These are phyloP conservation scores for Phoenix dactylifera DNA, from an alignment of 176 grass and related monocot genomes.

Conservation along the genomic window DNA sequence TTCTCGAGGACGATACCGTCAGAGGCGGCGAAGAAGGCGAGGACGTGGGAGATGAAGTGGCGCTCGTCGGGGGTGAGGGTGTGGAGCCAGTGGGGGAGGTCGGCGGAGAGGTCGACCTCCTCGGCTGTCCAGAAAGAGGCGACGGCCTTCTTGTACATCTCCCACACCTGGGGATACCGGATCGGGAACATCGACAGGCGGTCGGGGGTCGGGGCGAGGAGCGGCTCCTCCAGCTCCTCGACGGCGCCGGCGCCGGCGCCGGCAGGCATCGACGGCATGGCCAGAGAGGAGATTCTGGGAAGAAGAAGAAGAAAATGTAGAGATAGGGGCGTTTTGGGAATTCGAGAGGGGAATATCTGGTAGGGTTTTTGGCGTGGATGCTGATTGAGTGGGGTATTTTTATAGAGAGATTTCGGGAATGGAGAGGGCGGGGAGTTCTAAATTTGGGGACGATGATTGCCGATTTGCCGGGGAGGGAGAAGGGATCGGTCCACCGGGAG, in stretches of 20 bases:
- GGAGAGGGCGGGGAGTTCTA: too few relatives aligned
- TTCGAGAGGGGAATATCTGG: too few relatives aligned
- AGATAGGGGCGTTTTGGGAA: too few relatives aligned
- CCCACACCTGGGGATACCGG: conserved; percentile 3
- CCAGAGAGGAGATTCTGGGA: too few relatives aligned
- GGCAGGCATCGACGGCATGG: conserved; percentile 2
- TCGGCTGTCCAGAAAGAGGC: conserved; percentile 16
- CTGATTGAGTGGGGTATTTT: too few relatives aligned
- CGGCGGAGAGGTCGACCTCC: conserved; percentile 11
- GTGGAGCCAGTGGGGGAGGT: conserved; percentile 3
- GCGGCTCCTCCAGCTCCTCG: conserved; percentile 4
- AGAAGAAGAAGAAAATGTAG: too few relatives aligned
- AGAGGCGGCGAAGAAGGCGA: conserved; percentile 9
- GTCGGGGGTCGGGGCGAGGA: conserved; percentile 2
- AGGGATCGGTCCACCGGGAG: too few relatives aligned
- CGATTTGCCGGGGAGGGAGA: too few relatives aligned
- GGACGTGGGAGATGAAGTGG: conserved; percentile 26
- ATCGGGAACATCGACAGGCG: conserved; percentile 14
- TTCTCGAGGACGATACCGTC: conserved; percentile 21
- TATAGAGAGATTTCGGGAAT: too few relatives aligned
- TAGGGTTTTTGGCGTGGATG: too few relatives aligned
- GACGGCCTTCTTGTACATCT: conserved; percentile 21
- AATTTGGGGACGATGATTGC: too few relatives aligned
- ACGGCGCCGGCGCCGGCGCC: too few relatives aligned
- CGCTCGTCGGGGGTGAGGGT: neutral